phyloP scores from a whole-genome alignment of 805 yeast species.

The Kluyveromyces starmeri region DNA sequence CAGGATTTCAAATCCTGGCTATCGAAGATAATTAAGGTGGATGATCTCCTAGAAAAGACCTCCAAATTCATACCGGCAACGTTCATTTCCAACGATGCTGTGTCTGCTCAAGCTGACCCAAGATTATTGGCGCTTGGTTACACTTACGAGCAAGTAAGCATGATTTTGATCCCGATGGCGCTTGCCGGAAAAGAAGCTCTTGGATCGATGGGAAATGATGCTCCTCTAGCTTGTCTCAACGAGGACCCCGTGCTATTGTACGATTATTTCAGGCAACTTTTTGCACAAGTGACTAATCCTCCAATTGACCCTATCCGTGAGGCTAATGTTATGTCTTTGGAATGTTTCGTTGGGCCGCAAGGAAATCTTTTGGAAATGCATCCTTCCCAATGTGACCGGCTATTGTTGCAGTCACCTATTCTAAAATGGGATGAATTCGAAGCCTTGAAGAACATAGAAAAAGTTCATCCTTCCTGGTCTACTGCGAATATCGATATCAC shows the following conservation, averaged over 20 bases:
- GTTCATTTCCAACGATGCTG: constrained; percentile 20
- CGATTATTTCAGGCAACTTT: constrained; percentile 91
- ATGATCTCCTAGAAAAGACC: constrained; percentile 58
- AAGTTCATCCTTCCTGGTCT: constrained; percentile 81
- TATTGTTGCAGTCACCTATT: constrained; percentile 76
- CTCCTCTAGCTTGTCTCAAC: constrained; percentile 89
- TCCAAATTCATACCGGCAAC: constrained; percentile 26
- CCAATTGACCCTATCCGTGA: constrained; percentile 98
- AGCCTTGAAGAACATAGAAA: constrained; percentile 64
- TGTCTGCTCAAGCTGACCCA: constrained; percentile 66
- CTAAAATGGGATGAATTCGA: constrained; percentile 61
- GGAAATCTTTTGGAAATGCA: constrained; percentile 91
- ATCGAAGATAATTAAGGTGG: constrained; percentile 75
- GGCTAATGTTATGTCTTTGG: constrained; percentile 92
- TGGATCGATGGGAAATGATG: constrained; percentile 98
- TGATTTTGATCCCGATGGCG: constrained; percentile 90
- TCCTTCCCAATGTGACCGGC: constrained; percentile 83
- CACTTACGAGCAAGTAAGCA: constrained; percentile 83
- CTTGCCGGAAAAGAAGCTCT: constrained; percentile 83
- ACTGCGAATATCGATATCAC: constrained; percentile 80
- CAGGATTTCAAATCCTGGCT: constrained; percentile 94
- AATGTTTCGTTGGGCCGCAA: constrained; percentile 97
- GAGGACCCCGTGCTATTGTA: constrained; percentile 85
- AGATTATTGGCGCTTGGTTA: constrained; percentile 82
- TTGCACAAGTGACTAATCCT: constrained; percentile 98